phyloP scores from a whole-genome alignment of 1,139 yeast genomes.

The Saccharomyces hybrid region DNA sequence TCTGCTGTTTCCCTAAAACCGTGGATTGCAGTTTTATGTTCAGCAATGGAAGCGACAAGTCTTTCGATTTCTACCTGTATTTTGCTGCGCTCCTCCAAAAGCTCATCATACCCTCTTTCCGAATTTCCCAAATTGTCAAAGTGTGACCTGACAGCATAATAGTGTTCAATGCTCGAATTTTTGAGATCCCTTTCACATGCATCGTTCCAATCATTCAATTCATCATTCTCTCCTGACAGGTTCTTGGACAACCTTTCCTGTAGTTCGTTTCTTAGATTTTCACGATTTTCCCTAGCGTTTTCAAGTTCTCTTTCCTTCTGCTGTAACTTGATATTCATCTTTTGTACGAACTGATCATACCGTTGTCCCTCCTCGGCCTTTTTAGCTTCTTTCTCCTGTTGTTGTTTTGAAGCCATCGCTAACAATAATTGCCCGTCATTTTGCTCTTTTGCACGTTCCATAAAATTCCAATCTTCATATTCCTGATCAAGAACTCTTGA shows the following conservation, averaged over 20 bases:
- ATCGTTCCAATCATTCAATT: conserved; percentile 10
- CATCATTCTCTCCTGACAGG: conserved; percentile 8
- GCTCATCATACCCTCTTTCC: neutral
- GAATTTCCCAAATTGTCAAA: neutral
- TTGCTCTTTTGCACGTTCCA: conserved; percentile 17
- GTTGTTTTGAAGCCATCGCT: conserved; percentile 16
- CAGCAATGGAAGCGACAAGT: neutral
- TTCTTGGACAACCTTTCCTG: conserved; percentile 7
- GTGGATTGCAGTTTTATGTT: neutral
- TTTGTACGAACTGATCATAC: neutral
- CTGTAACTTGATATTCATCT: neutral
- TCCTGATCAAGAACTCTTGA: conserved; percentile 35
- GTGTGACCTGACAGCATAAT: neutral
- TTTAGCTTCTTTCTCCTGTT: neutral
- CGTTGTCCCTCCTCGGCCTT: conserved; percentile 9
- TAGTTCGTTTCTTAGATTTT: conserved; percentile 21
- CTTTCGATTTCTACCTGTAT: neutral
- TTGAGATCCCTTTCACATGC: conserved; percentile 1
- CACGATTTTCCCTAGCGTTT: conserved; percentile 10
- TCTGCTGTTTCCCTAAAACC: neutral
- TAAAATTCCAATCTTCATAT: conserved; percentile 27
- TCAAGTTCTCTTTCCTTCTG: conserved; percentile 28
- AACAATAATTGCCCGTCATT: conserved; percentile 36
- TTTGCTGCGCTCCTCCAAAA: neutral
- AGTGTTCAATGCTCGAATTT: neutral